Evolutionary conservation across 768 basidiomycete species (phyloP).

Genomic region (Boletus patriciae): DNA sequence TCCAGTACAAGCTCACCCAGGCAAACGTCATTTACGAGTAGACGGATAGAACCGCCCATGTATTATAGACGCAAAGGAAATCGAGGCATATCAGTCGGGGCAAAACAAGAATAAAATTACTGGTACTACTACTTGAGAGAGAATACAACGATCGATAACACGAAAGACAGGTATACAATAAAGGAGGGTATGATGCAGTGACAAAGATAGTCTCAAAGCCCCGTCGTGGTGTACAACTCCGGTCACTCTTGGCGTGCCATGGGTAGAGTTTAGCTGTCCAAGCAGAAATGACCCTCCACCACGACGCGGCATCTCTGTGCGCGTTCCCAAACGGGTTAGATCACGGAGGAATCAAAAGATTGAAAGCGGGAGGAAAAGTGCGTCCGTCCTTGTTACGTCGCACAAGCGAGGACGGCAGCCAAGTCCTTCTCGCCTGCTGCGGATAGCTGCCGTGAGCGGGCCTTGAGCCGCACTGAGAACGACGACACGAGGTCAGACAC

Average conservation of each 20-base stretch:
- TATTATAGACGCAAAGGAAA: conserved; percentile 20
- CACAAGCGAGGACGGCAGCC: conserved; percentile 58
- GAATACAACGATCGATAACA: conserved; percentile 7
- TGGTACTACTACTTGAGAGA: not conserved
- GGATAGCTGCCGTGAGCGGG: conserved; percentile 80
- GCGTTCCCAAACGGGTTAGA: conserved; percentile 5
- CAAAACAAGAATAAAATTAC: not conserved
- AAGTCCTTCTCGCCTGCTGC: conserved; percentile 88
- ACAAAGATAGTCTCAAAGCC: not conserved
- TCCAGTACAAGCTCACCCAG: conserved; percentile 66
- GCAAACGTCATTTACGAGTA: conserved; percentile 82
- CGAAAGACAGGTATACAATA: conserved; percentile 22
- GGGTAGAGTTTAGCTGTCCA: conserved; percentile 12
- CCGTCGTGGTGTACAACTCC: conserved; percentile 6
- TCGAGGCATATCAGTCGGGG: not conserved
- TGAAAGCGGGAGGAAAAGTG: not conserved
- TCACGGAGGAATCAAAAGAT: conserved; percentile 3
- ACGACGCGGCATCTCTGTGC: conserved; percentile 1
- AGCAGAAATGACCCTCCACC: conserved; percentile 9
- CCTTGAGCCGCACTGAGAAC: conserved; percentile 81
- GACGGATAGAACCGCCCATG: conserved; percentile 23
- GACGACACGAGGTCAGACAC: conserved; percentile 10
- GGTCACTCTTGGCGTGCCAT: conserved; percentile 31
- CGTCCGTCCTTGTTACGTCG: conserved; percentile 19
- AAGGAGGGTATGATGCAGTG: conserved; percentile 27